Base-by-base conservation (phyloP, 768 basidiomycete species). In the Termitomyces sp. region DNA sequence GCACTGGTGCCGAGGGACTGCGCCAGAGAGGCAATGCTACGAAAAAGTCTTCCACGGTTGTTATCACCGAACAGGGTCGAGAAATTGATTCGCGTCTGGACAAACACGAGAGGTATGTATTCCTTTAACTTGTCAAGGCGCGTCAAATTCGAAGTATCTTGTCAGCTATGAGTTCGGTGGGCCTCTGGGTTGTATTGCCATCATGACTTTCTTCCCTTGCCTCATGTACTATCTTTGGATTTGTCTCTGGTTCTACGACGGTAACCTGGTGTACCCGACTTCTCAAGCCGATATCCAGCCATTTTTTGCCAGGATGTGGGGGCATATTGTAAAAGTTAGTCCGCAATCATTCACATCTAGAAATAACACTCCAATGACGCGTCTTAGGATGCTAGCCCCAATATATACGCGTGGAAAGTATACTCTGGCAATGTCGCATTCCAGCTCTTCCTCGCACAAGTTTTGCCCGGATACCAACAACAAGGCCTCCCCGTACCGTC, bases 211-310 rank as follows among this genome's bases (percentile, higher is more conserved):
- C 50, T 99, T 99, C 70, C 97, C 97, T 0, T 72, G 89, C 28
- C 81, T 98, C 61, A 98, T 99, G 95, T 99, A 97, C 73, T 99
- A 98, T 77, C 83, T 98, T 62, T 98, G 94, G 93, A 93, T 93
- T 59, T 99, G 97, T 69, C 82, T 98, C 38, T 93, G 89, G 86
- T 96, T 95, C 73, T 95, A 98, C 69, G 89, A 97, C 64, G 97
- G 97, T 44, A 81, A 82, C 63, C 77, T 95, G 38, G 83, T 89
- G 8, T 72, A 79, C 63, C 95, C 94, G 0, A 74, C 73, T 14
- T 89, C 89, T 8, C 59, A 82, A 32, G 84, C 83, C 30, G 91
- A 92, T 59, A 79, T 95, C 43, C 63, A 77, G 60, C 93, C 95
- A 1, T 95, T 95, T 78, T 70, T 97, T 28, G 68, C 71, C 57